phyloP scores from a whole-genome alignment of 176 grass and related monocot genomes.

The barley (Hordeum vulgare) region DNA sequence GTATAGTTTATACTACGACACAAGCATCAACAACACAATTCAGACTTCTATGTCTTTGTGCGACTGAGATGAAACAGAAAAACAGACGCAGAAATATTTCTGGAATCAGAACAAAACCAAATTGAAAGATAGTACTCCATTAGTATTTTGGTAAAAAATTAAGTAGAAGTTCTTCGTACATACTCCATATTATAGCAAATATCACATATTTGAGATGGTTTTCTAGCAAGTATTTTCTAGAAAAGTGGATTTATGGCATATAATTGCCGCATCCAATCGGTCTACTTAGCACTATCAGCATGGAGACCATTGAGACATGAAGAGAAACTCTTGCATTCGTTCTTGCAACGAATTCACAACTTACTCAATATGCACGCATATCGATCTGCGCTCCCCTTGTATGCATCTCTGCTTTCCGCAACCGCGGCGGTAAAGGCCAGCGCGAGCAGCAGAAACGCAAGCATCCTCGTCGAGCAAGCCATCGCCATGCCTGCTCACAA shows the following conservation, averaged over 20 bases:
- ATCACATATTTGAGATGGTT: background rate
- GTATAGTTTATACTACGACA: background rate
- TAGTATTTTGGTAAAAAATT: background rate
- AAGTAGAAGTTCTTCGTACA: background rate
- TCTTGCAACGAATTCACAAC: background rate
- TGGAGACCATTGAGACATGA: background rate
- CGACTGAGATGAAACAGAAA: background rate
- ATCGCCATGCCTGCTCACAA: constrained; percentile 23
- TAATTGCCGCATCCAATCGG: background rate
- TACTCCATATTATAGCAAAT: background rate
- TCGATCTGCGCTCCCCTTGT: background rate
- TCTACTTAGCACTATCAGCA: background rate
- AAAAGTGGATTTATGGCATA: background rate
- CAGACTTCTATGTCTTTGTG: background rate
- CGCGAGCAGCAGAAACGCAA: constrained; percentile 9
- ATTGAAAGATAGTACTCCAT: no score
- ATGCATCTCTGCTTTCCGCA: constrained; percentile 5
- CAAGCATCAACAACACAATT: background rate
- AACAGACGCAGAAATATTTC: background rate
- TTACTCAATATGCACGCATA: constrained; percentile 26
- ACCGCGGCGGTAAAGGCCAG: background rate
- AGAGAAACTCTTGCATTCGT: background rate
- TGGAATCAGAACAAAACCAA: no score
- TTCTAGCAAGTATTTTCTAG: background rate
- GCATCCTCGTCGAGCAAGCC: background rate